phyloP scores from a whole-genome alignment of 495 filamentous ascomycete genomes.

The Physcia stellaris region DNA sequence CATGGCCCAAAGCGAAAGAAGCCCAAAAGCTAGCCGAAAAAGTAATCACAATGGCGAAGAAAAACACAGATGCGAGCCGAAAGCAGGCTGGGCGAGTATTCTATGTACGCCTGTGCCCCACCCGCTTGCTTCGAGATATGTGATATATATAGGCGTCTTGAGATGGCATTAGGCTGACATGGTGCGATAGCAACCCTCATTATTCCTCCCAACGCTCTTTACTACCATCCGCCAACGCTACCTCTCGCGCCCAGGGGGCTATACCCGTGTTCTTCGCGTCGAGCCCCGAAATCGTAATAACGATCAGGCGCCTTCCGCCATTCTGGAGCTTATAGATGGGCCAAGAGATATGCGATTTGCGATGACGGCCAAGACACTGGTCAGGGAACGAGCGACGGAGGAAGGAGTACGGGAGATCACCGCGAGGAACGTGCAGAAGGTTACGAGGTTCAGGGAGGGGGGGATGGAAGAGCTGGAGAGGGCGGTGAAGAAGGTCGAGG shows the following conservation, averaged over 20 bases:
- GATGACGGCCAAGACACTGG: constrained; percentile 38
- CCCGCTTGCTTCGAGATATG: neutral
- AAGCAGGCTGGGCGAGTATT: constrained; percentile 58
- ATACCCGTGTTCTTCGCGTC: constrained; percentile 83
- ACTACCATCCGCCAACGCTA: constrained; percentile 71
- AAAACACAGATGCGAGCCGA: constrained; percentile 64
- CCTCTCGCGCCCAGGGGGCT: constrained; percentile 68
- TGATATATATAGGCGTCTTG: neutral
- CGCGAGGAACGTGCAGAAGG: constrained; percentile 63
- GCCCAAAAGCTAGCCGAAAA: constrained; percentile 86
- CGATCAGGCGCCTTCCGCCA: constrained; percentile 76
- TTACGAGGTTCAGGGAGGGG: constrained; percentile 59
- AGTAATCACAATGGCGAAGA: constrained; percentile 84
- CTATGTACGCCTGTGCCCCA: constrained; percentile 46
- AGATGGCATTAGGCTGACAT: too few relatives aligned
- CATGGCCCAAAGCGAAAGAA: constrained; percentile 94
- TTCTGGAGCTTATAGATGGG: constrained; percentile 93
- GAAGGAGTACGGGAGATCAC: constrained; percentile 55
- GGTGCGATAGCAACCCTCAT: too few relatives aligned
- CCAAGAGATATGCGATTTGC: constrained; percentile 91
- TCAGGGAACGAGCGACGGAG: constrained; percentile 23
- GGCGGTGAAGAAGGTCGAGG: constrained; percentile 51
- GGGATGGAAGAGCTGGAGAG: constrained; percentile 54
- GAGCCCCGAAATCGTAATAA: constrained; percentile 50
- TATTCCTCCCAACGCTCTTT: constrained; percentile 82